A percentile compares a stretch with the other conserved stretches of the same genome.
Conservation (phyloP, 2,329 filamentous ascomycete genomes). For the Pestalotiopsis sp. region DNA sequence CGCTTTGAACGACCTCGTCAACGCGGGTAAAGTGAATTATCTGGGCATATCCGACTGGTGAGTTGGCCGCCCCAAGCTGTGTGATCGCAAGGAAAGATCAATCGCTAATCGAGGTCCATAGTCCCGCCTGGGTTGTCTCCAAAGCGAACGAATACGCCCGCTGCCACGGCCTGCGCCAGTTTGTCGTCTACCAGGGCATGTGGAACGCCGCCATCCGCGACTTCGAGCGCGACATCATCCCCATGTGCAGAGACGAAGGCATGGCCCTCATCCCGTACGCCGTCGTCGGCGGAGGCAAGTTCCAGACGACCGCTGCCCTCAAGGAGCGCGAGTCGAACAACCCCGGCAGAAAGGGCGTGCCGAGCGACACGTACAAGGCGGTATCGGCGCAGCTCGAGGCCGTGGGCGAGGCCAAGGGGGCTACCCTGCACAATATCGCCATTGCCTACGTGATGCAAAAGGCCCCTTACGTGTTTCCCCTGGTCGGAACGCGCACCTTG, state of each 20-base stretch:
- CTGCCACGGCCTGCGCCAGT: conserved; percentile 56
- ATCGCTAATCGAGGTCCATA: background rate
- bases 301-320: conserved; percentile 13
- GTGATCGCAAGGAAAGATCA: background rate
- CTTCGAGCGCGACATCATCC: conserved; percentile 60
- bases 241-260: conserved; percentile 56
- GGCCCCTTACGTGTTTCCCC: conserved; percentile 58
- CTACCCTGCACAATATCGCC: conserved; percentile 48
- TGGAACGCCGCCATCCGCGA: conserved; percentile 60
- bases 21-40: conserved; percentile 20
- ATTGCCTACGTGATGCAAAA: conserved; percentile 63
- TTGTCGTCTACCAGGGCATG: conserved; percentile 63
- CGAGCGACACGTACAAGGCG: conserved; percentile 8
- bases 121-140: conserved; percentile 47
- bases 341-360: conserved; percentile 10
- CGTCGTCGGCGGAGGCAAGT: conserved; percentile 39
- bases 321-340: conserved; percentile 13
- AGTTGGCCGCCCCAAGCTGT: background rate
- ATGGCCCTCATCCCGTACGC: conserved; percentile 54
- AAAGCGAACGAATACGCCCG: conserved; percentile 48
- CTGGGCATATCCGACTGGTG: conserved; percentile 18
- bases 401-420: conserved; percentile 11
- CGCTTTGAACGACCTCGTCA: conserved; percentile 19
- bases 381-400: conserved; percentile 13
- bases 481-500: conserved; percentile 59